These are phyloP conservation scores for Lactarius hengduanensis DNA, from an alignment of 768 basidiomycete genomes.

Conservation along the genomic window DNA sequence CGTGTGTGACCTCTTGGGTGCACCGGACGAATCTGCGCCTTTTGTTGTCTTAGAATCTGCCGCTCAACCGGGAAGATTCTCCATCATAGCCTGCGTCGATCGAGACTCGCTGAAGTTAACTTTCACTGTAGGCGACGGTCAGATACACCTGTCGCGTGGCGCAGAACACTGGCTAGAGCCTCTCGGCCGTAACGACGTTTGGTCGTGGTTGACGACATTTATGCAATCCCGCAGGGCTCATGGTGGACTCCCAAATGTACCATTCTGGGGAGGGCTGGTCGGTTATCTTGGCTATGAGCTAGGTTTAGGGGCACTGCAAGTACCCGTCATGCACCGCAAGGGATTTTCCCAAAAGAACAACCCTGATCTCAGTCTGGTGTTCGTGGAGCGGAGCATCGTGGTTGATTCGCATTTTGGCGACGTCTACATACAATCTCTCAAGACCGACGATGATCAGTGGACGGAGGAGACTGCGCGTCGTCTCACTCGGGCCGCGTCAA, in stretches of 20 bases:
- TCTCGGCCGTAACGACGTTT: conserved; percentile 56
- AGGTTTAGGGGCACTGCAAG: conserved; percentile 55
- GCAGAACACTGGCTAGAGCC: conserved; percentile 38
- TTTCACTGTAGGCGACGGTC: conserved; percentile 51
- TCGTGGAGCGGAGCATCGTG: conserved; percentile 77
- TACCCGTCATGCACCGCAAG: conserved; percentile 40
- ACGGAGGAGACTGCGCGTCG: conserved; percentile 42
- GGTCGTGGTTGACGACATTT: conserved; percentile 73
- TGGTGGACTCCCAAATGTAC: conserved; percentile 52
- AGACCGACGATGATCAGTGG: conserved; percentile 61
- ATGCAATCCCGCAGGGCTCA: conserved; percentile 53
- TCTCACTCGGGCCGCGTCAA: conserved; percentile 34
- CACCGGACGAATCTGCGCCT: conserved; percentile 51
- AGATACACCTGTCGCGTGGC: conserved; percentile 47
- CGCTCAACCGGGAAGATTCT: conserved; percentile 68
- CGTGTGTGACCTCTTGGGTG: conserved; percentile 65
- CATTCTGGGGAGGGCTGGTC: conserved; percentile 84
- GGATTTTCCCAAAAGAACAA: conserved; percentile 40
- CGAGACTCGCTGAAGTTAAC: conserved; percentile 56
- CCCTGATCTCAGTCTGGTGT: conserved; percentile 72
- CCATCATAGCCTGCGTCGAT: conserved; percentile 65
- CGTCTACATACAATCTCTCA: conserved; percentile 64
- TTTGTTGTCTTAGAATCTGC: conserved; percentile 78
- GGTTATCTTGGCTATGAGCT: conserved; percentile 81
- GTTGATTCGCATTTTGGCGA: conserved; percentile 52